These are phyloP conservation scores for Mycocentrospora acerina DNA, from an alignment of 2,329 filamentous ascomycete species.

Conservation along the genomic window DNA sequence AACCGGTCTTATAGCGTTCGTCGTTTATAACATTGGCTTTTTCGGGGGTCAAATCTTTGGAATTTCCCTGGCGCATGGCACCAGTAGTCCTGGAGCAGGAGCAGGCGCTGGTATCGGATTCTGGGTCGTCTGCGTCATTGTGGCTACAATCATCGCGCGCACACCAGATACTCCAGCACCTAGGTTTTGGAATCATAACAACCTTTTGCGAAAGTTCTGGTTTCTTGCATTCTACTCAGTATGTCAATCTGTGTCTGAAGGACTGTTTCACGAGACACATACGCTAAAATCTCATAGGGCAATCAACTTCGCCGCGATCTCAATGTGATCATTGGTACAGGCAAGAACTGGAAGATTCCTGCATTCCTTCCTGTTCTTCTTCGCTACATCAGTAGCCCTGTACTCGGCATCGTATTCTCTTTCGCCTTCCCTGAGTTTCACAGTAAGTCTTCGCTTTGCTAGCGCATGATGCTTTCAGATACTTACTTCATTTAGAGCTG, in stretches of 20 bases:
- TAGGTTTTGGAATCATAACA: constrained; percentile 46
- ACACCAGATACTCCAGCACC: constrained; percentile 47
- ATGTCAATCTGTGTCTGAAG: no score
- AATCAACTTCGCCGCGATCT: constrained; percentile 59
- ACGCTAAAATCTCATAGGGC: constrained; percentile 42
- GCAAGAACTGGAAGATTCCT: constrained; percentile 60
- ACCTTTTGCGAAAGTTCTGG: constrained; percentile 50
- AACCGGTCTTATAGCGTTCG: constrained; percentile 48
- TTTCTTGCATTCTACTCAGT: constrained; percentile 61
- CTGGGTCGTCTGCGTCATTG: constrained; percentile 48
- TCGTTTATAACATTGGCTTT: constrained; percentile 54
- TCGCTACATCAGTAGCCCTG: constrained; percentile 36
- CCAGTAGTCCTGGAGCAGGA: constrained; percentile 46
- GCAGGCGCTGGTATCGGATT: constrained; percentile 56
- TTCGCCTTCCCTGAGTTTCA: constrained; percentile 40
- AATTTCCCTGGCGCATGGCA: constrained; percentile 52
- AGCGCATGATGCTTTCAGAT: no score
- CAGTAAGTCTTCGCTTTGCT: no score
- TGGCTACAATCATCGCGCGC: constrained; percentile 45
- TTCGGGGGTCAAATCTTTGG: constrained; percentile 57
- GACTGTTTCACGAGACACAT: background rate
- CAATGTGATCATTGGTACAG: constrained; percentile 55
- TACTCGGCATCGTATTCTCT: constrained; percentile 37
- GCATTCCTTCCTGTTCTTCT: constrained; percentile 52
- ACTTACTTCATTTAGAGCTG: no score